Evolutionary conservation across 2,329 filamentous ascomycete genomes (phyloP).

Genomic region (Colletotrichum kahawae): DNA sequence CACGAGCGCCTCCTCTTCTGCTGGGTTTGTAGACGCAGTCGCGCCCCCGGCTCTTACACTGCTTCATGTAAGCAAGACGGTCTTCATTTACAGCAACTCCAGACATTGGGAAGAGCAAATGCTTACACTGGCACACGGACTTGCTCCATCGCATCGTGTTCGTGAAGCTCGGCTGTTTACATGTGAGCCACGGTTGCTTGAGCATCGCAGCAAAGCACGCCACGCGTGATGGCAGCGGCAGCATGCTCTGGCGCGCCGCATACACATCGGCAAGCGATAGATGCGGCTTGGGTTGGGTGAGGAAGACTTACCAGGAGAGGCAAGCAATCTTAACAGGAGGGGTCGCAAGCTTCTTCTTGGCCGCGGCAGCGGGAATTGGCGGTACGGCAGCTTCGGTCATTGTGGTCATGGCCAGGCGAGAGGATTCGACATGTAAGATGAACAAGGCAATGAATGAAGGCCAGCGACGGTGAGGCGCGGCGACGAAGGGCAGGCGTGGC

Average conservation of each 20-base stretch:
- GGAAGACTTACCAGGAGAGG: slow-evolving; percentile 49
- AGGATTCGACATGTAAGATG: not conserved
- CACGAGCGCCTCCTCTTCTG: slow-evolving; percentile 46
- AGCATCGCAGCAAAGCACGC: not conserved
- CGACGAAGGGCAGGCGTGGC: not conserved
- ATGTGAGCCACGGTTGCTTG: not conserved
- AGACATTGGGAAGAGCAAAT: not conserved
- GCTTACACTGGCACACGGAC: slow-evolving; percentile 48
- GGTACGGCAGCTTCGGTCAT: slow-evolving; percentile 23
- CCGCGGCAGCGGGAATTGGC: slow-evolving; percentile 13
- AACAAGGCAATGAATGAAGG: not conserved
- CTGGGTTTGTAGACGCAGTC: slow-evolving; percentile 49
- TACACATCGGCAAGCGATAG: not conserved
- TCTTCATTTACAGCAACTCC: not conserved
- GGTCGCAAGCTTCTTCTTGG: slow-evolving; percentile 45
- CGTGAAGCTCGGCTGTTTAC: slow-evolving; percentile 45
- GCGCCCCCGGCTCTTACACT: slow-evolving; percentile 45
- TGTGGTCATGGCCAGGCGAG: slow-evolving; percentile 13
- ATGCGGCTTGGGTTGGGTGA: not conserved
- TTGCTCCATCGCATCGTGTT: slow-evolving; percentile 51
- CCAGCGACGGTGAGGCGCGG: not conserved
- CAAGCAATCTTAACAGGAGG: slow-evolving; percentile 57
- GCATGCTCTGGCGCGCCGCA: not conserved
- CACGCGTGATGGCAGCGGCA: not conserved
- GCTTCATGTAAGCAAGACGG: slow-evolving; percentile 18